Base-by-base conservation (phyloP, 1,139 yeast genomes). In the Kurtzmaniella quercitrusa region DNA sequence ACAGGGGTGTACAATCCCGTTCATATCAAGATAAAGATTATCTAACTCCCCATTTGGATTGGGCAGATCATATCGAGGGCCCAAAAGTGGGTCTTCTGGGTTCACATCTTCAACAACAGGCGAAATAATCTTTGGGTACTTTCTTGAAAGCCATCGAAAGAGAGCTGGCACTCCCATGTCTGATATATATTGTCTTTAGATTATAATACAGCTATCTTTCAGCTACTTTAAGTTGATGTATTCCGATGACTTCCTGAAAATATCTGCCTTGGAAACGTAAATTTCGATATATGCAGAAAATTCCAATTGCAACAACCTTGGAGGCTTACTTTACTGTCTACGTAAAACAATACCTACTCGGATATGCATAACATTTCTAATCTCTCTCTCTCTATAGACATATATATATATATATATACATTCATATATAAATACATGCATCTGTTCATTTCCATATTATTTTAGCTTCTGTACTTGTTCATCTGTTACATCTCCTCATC, bases 1-100 rank as follows among this genome's bases (percentile, higher is more conserved):
- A 73, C 97, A 91, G 0, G 97, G 97, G 69, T 91, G 98, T 3
- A 91, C 97, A 60, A 91, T 91, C 69, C 96, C 97, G 58, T 91
- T 91, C 98, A 91, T 91, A 67, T 91, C 98, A 49, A 91, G 72
- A 59, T 91, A 91, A 41, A 91, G 66, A 60, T 91, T 91, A 59
- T 91, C 97, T 43, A 90, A 69, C 66, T 93, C 98, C 19, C 98
- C 98, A 65, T 94, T 94, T 12, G 96, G 96, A 60, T 94, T 94
- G 10, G 95, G 85, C 46, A 81, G 80, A 34, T 80, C 63, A 60
- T 85, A 90, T 51, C 76, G 78, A 10, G 85, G 76, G 1, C 91
- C 94, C 10, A 38, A 18, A 1, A 68, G 71, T 31, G 62, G 60
- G 16, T 59, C 65, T 45, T 78, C 77, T 34, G 70, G 70, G 11